Conservation (phyloP, 1,284 basidiomycete genomes). For the Bondarzewia mesenterica region DNA sequence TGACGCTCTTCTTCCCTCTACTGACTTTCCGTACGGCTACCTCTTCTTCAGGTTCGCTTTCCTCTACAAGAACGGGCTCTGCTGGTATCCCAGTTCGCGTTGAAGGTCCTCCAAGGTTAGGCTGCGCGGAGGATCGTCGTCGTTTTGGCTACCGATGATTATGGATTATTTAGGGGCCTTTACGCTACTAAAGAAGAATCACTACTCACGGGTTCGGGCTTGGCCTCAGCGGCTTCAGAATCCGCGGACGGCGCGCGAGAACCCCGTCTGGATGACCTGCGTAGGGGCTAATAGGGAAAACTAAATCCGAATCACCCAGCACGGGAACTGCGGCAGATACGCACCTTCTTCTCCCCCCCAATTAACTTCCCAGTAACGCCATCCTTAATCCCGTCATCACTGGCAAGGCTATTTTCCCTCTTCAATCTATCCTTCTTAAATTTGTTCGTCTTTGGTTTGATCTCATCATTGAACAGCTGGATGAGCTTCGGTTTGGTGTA, state of each 20-base stretch:
- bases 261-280: slow-evolving; percentile 32
- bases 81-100: slow-evolving; percentile 26
- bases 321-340: slow-evolving; percentile 4
- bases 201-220: slow-evolving; percentile 15
- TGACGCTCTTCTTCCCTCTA: slow-evolving; percentile 52
- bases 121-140: slow-evolving; percentile 62
- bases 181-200: slow-evolving; percentile 2
- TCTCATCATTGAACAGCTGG: slow-evolving; percentile 69
- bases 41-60: slow-evolving; percentile 72
- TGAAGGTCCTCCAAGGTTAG: slow-evolving; percentile 46
- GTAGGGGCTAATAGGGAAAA: slow-evolving; percentile 11
- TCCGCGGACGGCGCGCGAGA: slow-evolving; percentile 23
- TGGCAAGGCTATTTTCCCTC: slow-evolving; percentile 61
- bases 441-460: slow-evolving; percentile 55
- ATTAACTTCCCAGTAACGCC: slow-evolving; percentile 66
- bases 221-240: slow-evolving; percentile 1
- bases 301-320: slow-evolving; percentile 5
- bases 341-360: slow-evolving; percentile 37
- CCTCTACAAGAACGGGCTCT: slow-evolving; percentile 50
- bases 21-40: slow-evolving; percentile 53
- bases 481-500: slow-evolving; percentile 87
- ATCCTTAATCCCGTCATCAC: slow-evolving; percentile 74
- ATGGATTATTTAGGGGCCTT: neutral
- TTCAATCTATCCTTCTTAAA: slow-evolving; percentile 60
- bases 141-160: slow-evolving; percentile 40